Evolutionary conservation across 2,329 filamentous ascomycete genomes (phyloP).

Genomic region (Sporothrix dimorphospora): DNA sequence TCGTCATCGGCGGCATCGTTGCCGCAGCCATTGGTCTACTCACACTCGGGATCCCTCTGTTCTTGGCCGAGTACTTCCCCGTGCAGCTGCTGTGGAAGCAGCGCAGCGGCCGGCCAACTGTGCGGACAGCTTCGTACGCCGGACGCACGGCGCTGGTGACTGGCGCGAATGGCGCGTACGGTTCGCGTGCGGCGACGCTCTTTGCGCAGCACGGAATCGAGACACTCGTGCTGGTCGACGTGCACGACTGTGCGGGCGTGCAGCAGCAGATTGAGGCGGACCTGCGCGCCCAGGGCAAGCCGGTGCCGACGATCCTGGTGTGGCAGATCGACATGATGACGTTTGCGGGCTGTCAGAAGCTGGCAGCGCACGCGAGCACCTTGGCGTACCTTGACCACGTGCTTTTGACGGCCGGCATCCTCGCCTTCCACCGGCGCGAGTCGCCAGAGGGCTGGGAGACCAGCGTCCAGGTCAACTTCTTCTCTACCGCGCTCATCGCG

Average conservation of each 20-base stretch:
- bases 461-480: slow-evolving; percentile 45
- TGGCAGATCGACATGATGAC: slow-evolving; percentile 46
- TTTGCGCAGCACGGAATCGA: slow-evolving; percentile 42
- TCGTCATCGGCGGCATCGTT: slow-evolving; percentile 20
- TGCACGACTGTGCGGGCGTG: slow-evolving; percentile 41
- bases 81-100: slow-evolving; percentile 42
- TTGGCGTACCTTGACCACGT: slow-evolving; percentile 43
- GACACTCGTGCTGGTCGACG: slow-evolving; percentile 44
- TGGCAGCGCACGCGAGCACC: slow-evolving; percentile 38
- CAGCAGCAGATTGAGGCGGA: slow-evolving; percentile 43
- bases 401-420: slow-evolving; percentile 45
- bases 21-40: slow-evolving; percentile 35
- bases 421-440: slow-evolving; percentile 42
- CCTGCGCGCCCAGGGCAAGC: slow-evolving; percentile 36
- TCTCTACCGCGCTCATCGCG: slow-evolving; percentile 42
- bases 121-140: slow-evolving; percentile 43
- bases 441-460: slow-evolving; percentile 47
- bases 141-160: slow-evolving; percentile 44
- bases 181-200: slow-evolving; percentile 43
- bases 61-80: slow-evolving; percentile 44
- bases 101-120: slow-evolving; percentile 41
- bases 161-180: slow-evolving; percentile 44
- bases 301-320: slow-evolving; percentile 41
- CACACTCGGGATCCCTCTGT: slow-evolving; percentile 40
- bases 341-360: slow-evolving; percentile 41